phyloP scores from a whole-genome alignment of 2,329 filamentous ascomycete species.

The Fusarium sp. region DNA sequence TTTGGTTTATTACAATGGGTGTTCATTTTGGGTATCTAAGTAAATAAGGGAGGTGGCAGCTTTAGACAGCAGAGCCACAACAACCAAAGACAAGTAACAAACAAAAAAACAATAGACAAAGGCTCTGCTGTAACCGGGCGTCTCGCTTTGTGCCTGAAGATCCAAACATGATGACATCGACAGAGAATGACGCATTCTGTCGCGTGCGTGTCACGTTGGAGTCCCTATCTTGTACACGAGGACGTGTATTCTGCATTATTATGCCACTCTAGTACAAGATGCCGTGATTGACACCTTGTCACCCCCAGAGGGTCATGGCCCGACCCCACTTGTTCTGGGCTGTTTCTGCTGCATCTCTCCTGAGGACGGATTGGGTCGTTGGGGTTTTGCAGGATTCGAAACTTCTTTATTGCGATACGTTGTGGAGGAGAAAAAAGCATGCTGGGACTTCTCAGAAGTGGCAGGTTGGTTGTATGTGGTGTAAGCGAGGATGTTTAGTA shows the following conservation, averaged over 20 bases:
- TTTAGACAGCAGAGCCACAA: constrained; percentile 12
- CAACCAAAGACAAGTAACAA: constrained; percentile 2
- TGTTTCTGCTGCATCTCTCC: constrained; percentile 23
- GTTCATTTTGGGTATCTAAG: constrained; percentile 39
- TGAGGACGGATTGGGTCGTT: neutral
- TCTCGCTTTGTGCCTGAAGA: neutral
- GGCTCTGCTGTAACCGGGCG: neutral
- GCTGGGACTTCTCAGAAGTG: neutral
- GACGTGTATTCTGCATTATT: constrained; percentile 6
- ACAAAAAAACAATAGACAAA: constrained; percentile 8
- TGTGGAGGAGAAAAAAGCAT: neutral
- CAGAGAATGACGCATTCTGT: constrained; percentile 6
- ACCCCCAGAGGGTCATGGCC: neutral
- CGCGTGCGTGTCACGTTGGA: neutral
- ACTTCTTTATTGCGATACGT: neutral
- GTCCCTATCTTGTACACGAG: neutral
- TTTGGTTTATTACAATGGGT: constrained; percentile 1
- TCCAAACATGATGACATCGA: neutral
- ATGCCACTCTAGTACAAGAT: constrained; percentile 33
- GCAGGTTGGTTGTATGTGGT: neutral
- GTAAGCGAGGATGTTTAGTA: neutral
- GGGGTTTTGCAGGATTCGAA: constrained; percentile 1
- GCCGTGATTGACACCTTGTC: constrained; percentile 32
- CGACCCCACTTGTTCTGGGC: constrained; percentile 29
- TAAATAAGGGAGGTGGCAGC: constrained; percentile 3